Percentiles rank a stretch among this genome's conserved stretches.
phyloP scores from a whole-genome alignment of 768 basidiomycete species.

The Boletus barrowsii region DNA sequence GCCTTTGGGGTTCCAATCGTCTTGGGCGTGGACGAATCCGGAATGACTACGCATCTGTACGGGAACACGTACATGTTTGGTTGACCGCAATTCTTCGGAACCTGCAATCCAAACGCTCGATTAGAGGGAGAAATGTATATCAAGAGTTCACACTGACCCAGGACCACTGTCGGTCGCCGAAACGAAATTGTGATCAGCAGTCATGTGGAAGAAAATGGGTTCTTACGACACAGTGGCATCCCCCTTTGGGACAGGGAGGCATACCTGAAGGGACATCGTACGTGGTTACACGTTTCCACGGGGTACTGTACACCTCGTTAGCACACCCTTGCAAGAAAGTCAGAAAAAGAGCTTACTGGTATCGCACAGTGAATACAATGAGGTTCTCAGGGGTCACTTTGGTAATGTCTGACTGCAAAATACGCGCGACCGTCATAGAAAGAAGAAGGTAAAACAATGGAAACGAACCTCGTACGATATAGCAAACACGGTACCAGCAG shows the following conservation, averaged over 20 bases:
- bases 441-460: neutral
- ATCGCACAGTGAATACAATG: neutral
- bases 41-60: neutral
- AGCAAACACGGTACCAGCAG: conserved; percentile 6
- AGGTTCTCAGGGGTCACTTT: neutral
- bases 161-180: neutral
- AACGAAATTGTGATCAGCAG: neutral
- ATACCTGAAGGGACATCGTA: conserved; percentile 8
- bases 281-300: neutral
- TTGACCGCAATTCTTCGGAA: conserved; percentile 5
- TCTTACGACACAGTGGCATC: conserved; percentile 8
- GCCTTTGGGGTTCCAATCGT: neutral
- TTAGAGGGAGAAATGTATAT: neutral
- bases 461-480: conserved; percentile 16
- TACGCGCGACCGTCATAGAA: neutral
- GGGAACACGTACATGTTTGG: conserved; percentile 7
- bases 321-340: neutral
- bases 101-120: neutral
- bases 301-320: conserved; percentile 6
- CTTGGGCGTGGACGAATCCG: neutral
- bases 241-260: neutral
- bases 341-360: conserved; percentile 3
- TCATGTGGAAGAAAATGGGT: neutral
- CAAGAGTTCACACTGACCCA: conserved; percentile 9
- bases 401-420: neutral